These are phyloP conservation scores for Fusarium sp. DNA, from an alignment of 2,329 filamentous ascomycete species.

Conservation along the genomic window DNA sequence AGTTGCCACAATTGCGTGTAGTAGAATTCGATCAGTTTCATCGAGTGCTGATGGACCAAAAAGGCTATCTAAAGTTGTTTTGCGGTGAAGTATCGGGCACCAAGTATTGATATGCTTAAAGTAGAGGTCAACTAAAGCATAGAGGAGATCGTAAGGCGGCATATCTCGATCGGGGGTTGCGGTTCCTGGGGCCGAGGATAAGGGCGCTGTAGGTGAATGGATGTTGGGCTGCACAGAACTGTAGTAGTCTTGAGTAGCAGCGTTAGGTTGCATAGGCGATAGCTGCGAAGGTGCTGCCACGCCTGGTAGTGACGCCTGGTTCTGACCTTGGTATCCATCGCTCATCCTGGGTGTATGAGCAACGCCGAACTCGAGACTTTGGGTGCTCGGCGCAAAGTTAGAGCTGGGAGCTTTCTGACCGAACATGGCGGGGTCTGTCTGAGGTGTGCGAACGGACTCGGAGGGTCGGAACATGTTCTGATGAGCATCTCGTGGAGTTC, in stretches of 20 bases:
- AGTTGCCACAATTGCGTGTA: conserved; percentile 91
- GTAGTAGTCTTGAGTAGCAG: conserved; percentile 67
- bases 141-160: conserved; percentile 81
- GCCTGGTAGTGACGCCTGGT: conserved; percentile 59
- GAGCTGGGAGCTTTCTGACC: conserved; percentile 70
- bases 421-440: conserved; percentile 73
- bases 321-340: conserved; percentile 65
- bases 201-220: conserved; percentile 71
- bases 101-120: conserved; percentile 87
- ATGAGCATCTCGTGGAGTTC: conserved; percentile 66
- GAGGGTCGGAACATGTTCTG: conserved; percentile 63
- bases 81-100: conserved; percentile 92
- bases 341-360: conserved; percentile 63
- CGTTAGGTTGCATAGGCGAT: conserved; percentile 56
- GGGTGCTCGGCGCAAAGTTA: conserved; percentile 59
- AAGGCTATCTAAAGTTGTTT: conserved; percentile 83
- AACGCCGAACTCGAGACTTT: conserved; percentile 66
- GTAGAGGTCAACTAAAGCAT: conserved; percentile 80
- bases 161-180: conserved; percentile 71
- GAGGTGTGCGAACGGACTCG: conserved; percentile 66
- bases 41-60: conserved; percentile 84
- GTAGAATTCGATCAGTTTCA: conserved; percentile 84
- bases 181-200: conserved; percentile 59
- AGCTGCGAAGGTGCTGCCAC: conserved; percentile 58
- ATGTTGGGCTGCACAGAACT: conserved; percentile 61